These are phyloP conservation scores for Stephanodiscus minutulus DNA, from an alignment of 108 stramenopile genomes.

Conservation along the genomic window DNA sequence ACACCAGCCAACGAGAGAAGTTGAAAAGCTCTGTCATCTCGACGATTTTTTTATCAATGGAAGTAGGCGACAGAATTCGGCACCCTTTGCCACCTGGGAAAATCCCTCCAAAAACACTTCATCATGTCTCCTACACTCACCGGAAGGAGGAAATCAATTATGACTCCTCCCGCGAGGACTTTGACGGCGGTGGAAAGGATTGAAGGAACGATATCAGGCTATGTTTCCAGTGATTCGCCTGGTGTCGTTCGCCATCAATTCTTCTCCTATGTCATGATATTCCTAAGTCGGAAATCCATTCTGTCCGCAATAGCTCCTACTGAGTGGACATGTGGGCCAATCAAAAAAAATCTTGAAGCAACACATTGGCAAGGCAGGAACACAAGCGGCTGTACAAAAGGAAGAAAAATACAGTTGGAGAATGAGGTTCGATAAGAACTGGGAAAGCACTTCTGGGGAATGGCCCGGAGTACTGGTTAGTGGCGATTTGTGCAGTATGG, in stretches of 20 bases:
- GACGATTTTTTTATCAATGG: not conserved
- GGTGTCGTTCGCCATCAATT: not conserved
- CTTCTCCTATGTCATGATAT: constrained; percentile 15
- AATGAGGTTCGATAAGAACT: too few relatives aligned
- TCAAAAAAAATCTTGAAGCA: too few relatives aligned
- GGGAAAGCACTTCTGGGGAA: too few relatives aligned
- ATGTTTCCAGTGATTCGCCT: not conserved
- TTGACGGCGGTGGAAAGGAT: constrained; percentile 24
- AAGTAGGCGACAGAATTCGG: constrained; percentile 5
- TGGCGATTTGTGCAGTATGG: too few relatives aligned
- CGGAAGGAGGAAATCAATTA: constrained; percentile 39
- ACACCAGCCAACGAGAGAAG: constrained; percentile 13
- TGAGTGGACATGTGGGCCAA: too few relatives aligned
- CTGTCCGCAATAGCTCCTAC: too few relatives aligned
- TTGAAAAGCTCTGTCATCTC: constrained; percentile 15
- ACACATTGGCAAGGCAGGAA: too few relatives aligned
- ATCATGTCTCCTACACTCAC: constrained; percentile 24
- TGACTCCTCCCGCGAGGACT: constrained; percentile 32
- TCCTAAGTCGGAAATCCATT: constrained; percentile 28
- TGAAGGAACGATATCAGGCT: constrained; percentile 8
- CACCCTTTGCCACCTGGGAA: not conserved
- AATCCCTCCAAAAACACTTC: not conserved
- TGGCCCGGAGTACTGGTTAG: too few relatives aligned
- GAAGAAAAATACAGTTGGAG: too few relatives aligned
- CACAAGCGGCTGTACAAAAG: too few relatives aligned